Conservation (phyloP, 2,329 filamentous ascomycete species). For the Aspergillus latus region DNA sequence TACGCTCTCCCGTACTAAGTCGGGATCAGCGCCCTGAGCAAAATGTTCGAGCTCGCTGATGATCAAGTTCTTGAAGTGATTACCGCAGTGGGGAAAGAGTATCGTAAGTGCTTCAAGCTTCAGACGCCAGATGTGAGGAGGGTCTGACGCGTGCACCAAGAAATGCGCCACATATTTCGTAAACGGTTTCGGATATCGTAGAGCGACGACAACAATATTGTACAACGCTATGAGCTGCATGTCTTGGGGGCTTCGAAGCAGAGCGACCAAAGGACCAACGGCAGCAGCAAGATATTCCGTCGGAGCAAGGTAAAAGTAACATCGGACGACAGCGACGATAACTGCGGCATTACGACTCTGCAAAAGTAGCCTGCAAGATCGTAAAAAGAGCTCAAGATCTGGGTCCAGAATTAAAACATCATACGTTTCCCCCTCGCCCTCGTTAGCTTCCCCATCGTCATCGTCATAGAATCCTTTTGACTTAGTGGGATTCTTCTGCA, state of each 20-base stretch:
- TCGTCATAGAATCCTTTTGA: constrained; percentile 82
- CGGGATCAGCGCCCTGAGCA: constrained; percentile 70
- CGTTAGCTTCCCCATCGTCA: constrained; percentile 49
- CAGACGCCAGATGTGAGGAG: constrained; percentile 79
- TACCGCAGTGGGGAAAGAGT: constrained; percentile 78
- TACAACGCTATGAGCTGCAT: constrained; percentile 87
- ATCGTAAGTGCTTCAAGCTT: constrained; percentile 90
- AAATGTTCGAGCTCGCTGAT: constrained; percentile 94
- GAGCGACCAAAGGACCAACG: constrained; percentile 79
- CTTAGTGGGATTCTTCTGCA: constrained; percentile 50
- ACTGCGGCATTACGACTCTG: constrained; percentile 93
- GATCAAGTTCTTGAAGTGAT: constrained; percentile 78
- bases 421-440: constrained; percentile 50
- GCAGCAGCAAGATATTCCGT: constrained; percentile 70
- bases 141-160: constrained; percentile 75
- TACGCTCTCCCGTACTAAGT: constrained; percentile 83
- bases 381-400: constrained; percentile 78
- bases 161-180: constrained; percentile 88
- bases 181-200: constrained; percentile 74
- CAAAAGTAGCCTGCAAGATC: constrained; percentile 76
- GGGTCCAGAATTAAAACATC: constrained; percentile 67
- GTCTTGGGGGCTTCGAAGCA: constrained; percentile 80
- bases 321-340: constrained; percentile 80
- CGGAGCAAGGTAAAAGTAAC: constrained; percentile 82
- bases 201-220: constrained; percentile 91